These are phyloP conservation scores for Vigna radiata DNA, from an alignment of 306 rosid genomes.

Conservation along the genomic window DNA sequence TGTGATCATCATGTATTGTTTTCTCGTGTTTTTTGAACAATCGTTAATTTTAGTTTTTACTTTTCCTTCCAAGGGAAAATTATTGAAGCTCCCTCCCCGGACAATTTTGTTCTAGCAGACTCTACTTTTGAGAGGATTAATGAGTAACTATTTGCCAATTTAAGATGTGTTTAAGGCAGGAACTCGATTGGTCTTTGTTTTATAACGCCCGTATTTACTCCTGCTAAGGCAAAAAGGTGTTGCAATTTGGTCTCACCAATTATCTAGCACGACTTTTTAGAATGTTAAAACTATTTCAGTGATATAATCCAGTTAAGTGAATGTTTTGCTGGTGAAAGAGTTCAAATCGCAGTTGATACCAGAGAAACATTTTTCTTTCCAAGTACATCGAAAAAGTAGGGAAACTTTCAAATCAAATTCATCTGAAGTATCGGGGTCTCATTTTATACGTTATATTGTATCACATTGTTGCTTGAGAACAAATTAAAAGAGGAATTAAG, in stretches of 20 bases:
- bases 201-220: neutral
- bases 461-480: no score
- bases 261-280: neutral
- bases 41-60: conserved; percentile 27
- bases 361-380: no score
- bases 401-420: no score
- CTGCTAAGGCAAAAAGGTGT: neutral
- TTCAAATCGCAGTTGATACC: no score
- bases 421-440: no score
- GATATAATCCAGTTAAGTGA: no score
- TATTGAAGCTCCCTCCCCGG: neutral
- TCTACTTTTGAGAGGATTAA: conserved; percentile 24
- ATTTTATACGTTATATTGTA: no score
- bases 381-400: no score
- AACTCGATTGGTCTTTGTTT: neutral
- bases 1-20: conserved; percentile 18
- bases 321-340: no score
- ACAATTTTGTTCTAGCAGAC: conserved; percentile 42
- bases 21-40: conserved; percentile 22
- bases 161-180: neutral
- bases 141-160: neutral
- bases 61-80: conserved; percentile 7
- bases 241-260: neutral
- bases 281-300: neutral
- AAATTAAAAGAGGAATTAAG: no score